Percentiles rank a stretch among this genome's conserved stretches.
Conservation (phyloP, 441 rosid genomes). For the Populus hybrid region DNA sequence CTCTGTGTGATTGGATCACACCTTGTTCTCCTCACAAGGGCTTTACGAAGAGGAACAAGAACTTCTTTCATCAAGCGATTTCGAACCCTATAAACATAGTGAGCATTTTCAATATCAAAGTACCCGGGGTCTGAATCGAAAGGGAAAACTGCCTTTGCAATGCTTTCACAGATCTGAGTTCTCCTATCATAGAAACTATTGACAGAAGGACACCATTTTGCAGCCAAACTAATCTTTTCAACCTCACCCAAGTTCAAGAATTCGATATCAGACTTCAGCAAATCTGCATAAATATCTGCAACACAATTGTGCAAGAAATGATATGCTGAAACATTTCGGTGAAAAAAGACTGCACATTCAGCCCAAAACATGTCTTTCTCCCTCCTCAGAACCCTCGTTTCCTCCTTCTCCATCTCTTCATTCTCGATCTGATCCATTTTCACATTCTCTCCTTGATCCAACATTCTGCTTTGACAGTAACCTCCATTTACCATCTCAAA, state of each 20-base stretch:
- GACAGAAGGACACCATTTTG: not conserved
- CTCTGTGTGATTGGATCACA: no score
- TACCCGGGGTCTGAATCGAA: not conserved
- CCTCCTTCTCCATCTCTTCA: not conserved
- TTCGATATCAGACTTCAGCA: conserved; percentile 4
- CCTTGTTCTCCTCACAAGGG: not conserved
- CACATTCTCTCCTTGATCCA: not conserved
- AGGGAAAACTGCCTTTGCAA: conserved; percentile 1
- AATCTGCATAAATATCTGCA: not conserved
- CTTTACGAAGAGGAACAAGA: not conserved
- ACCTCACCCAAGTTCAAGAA: not conserved
- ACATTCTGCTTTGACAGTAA: not conserved
- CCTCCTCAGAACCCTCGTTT: not conserved
- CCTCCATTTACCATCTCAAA: not conserved
- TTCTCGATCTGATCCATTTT: no score
- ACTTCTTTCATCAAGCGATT: not conserved
- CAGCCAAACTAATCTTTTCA: conserved; percentile 4
- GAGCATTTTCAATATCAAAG: not conserved
- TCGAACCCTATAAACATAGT: conserved; percentile 6
- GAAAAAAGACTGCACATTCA: not conserved
- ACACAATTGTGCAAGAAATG: not conserved
- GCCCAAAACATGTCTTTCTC: not conserved
- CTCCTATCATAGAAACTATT: not conserved
- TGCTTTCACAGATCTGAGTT: conserved; percentile 3
- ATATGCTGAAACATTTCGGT: not conserved